Evolutionary conservation across 2,329 filamentous ascomycete genomes (phyloP).

Genomic region (Penicillium sp.): DNA sequence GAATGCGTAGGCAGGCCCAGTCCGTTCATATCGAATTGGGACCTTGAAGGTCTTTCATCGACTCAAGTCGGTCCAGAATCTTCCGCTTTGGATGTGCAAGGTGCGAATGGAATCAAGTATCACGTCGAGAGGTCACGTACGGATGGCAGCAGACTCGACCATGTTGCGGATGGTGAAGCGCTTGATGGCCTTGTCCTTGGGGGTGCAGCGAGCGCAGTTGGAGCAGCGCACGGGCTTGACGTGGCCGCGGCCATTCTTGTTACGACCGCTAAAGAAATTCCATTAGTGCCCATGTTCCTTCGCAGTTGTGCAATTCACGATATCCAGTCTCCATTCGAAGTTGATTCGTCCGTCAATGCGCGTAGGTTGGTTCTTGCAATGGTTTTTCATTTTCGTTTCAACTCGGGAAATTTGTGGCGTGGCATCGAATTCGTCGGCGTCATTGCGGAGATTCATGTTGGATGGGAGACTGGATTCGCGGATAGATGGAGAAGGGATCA

Average conservation of each 20-base stretch:
- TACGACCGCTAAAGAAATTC: conserved; percentile 75
- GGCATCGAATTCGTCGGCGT: conserved; percentile 24
- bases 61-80: neutral
- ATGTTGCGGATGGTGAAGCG: conserved; percentile 99
- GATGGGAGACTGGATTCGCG: conserved; percentile 35
- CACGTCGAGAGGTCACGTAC: conserved; percentile 74
- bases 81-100: conserved; percentile 16
- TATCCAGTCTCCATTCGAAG: conserved; percentile 28
- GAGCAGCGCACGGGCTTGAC: conserved; percentile 98
- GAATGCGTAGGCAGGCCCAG: neutral
- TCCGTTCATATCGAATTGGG: neutral
- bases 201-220: conserved; percentile 88
- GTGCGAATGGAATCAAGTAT: conserved; percentile 22
- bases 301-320: conserved; percentile 16
- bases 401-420: conserved; percentile 14
- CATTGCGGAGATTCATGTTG: conserved; percentile 37
- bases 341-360: conserved; percentile 30
- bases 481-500: conserved; percentile 29
- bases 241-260: conserved; percentile 99
- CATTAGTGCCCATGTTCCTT: conserved; percentile 30
- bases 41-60: neutral
- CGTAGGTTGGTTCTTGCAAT: conserved; percentile 18
- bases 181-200: conserved; percentile 99
- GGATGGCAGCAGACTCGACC: conserved; percentile 99
- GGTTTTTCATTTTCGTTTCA: neutral